Base-by-base conservation (phyloP, 2,329 filamentous ascomycete species). In the Cercospora zeae-maydis region DNA sequence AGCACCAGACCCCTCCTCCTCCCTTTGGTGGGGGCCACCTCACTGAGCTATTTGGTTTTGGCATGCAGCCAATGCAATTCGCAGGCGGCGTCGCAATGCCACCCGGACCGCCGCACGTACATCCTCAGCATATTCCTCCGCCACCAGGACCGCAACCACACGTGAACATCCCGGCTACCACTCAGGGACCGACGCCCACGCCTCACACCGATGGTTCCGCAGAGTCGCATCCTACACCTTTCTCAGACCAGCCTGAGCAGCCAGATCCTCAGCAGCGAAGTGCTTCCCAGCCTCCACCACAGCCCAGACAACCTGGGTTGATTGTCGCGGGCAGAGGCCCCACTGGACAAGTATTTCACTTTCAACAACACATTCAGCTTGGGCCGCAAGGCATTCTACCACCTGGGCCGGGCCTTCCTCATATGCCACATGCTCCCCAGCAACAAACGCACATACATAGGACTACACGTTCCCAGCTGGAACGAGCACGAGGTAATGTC, bases 401-500 rank as follows among this genome's bases (percentile, higher is more conserved):
- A 14, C 24, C 9, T n/a, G 55, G 55, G n/a, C 34, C 33, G 42
- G 59, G 36, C 9, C 11, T 63, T n/a, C 58, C 37, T 47, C 53
- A 33, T n/a, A 24, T 58, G 30, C 58, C 58, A 10, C 21, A 51
- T n/a, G 58, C 63, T n/a, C 66, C 61, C 39, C 56, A 59, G 19
- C 56, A 49, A 6, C 56, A 49, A 36, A 9, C 27, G 6, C 42
- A 30, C 16, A 59, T 54, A 21, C 62, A 47, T 14, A 49, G 56
- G 30, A 53, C 57, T 31, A 67, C 64, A 10, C 67, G 66, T 1
- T 71, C 71, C 24, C 71, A 72, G 13, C 62, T 75, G 10, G 72
- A 74, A 49, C 67, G 68, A 56, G 73, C 72, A 11, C 67, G 72
- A 11, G 67, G 73, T 9, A 73, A 73, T 45, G 63, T 75, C 21